phyloP scores from a whole-genome alignment of 768 basidiomycete species.

The Boletus edulis region DNA sequence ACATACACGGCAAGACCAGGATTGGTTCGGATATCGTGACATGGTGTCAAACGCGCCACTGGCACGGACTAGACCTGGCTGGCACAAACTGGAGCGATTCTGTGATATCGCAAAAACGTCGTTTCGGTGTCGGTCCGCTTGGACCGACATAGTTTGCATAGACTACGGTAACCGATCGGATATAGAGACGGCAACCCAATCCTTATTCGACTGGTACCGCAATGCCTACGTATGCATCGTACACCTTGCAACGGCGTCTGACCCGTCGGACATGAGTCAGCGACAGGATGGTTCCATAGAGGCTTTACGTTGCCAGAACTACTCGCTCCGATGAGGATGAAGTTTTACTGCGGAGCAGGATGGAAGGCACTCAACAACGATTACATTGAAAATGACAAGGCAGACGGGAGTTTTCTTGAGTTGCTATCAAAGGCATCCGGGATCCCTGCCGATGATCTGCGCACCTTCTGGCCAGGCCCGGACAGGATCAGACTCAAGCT shows the following conservation, averaged over 20 bases:
- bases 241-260: conserved; percentile 6
- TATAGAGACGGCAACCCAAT: neutral
- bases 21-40: conserved; percentile 2
- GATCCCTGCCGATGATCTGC: conserved; percentile 13
- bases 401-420: conserved; percentile 13
- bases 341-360: conserved; percentile 19
- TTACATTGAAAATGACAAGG: conserved; percentile 22
- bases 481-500: conserved; percentile 20
- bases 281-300: conserved; percentile 15
- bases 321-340: conserved; percentile 18
- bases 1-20: no score
- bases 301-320: conserved; percentile 17
- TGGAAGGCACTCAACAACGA: conserved; percentile 18
- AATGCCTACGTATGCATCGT: conserved; percentile 21
- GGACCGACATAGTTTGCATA: conserved; percentile 17
- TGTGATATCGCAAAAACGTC: conserved; percentile 4
- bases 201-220: conserved; percentile 18
- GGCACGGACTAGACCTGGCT: conserved; percentile 5
- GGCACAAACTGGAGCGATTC: conserved; percentile 16
- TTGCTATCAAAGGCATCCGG: conserved; percentile 13
- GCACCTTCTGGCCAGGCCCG: conserved; percentile 15
- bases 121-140: conserved; percentile 20
- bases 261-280: conserved; percentile 3
- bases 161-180: conserved; percentile 1
- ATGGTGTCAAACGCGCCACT: neutral